Base-by-base conservation (phyloP, 345 rosid genomes). In the Camelina sativa region DNA sequence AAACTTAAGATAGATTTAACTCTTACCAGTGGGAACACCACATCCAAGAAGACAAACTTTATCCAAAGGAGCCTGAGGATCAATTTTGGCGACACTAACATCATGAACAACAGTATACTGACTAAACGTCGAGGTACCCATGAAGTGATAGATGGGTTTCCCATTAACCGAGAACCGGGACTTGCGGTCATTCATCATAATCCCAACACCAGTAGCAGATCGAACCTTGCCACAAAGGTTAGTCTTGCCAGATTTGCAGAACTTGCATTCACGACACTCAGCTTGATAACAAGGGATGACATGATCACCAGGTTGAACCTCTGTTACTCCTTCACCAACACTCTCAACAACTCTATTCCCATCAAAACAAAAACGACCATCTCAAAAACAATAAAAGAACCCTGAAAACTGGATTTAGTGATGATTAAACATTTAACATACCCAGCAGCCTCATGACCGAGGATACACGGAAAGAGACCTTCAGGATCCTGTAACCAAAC, bases 391-490 rank as follows among this genome's bases (percentile, higher is more conserved):
- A 34, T 34, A 3, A 47, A 12, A 5, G 28, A 76, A 38, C 16
- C 50, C 17, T 20, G 1, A 17, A 62, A 54, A 8, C 60, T 54
- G 19, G 52, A 43, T 50, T 62, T 50, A 64, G 61, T 60, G 52
- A 71, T 54, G 28, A 59, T 43, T 40, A 2, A 38, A 63, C 38
- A 62, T 62, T 28, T 22, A 34, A 60, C 79, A 25, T 85, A 94
- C 97, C 99, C 97, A 72, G 97, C 97, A 82, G 99, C 97, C 65
- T 95, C 99, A 43, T 95, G 97, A 69, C 99, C 99, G 16, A 95
- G 96, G 72, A 94, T 90, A 72, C 99, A 92, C 0, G 98, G 98
- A 81, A 94, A 91, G 34, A 92, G 87, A 65, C 97, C 96, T 80
- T 95, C 99, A 34, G 97, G 97, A 82, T 92, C 99, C 98, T 92